Percentiles rank a stretch among this genome's conserved stretches.
These are phyloP conservation scores for Fagopyrum tataricum DNA, from an alignment of 148 eudicot genomes.

Conservation along the genomic window DNA sequence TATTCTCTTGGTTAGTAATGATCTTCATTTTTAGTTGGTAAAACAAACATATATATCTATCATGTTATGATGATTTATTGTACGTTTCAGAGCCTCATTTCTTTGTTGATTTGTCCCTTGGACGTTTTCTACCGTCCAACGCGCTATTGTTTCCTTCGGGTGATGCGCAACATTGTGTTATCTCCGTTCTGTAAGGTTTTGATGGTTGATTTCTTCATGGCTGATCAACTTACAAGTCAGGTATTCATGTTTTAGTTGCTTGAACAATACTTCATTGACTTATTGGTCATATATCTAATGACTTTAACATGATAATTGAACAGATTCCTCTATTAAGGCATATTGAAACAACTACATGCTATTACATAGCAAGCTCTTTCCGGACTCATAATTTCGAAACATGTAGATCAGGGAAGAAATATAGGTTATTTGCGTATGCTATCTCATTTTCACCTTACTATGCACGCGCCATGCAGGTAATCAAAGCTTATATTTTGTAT, in stretches of 20 bases:
- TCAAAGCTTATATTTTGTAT: neutral
- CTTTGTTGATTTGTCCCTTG: slow-evolving; percentile 60
- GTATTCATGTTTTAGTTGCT: slow-evolving; percentile 22
- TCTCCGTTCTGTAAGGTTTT: slow-evolving; percentile 84
- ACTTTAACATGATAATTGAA: neutral
- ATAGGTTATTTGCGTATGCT: slow-evolving; percentile 72
- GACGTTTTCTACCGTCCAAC: slow-evolving; percentile 74
- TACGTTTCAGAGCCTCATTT: neutral
- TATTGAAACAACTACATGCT: slow-evolving; percentile 78
- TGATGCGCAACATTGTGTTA: slow-evolving; percentile 71
- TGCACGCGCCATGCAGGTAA: slow-evolving; percentile 98
- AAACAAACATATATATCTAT: neutral
- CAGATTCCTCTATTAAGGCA: slow-evolving; percentile 79
- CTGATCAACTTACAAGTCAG: slow-evolving; percentile 98
- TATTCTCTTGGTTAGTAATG: slow-evolving; percentile 57
- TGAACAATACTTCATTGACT: neutral
- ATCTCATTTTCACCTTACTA: slow-evolving; percentile 93
- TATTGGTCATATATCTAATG: neutral
- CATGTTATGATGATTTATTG: neutral
- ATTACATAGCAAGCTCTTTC: slow-evolving; percentile 60
- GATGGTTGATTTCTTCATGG: slow-evolving; percentile 96
- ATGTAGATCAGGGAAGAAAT: slow-evolving; percentile 62
- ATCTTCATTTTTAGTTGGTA: neutral
- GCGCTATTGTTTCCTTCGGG: slow-evolving; percentile 64
- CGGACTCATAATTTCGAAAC: slow-evolving; percentile 45